Conservation (phyloP, 768 basidiomycete species). For the Boletus patriciae region DNA sequence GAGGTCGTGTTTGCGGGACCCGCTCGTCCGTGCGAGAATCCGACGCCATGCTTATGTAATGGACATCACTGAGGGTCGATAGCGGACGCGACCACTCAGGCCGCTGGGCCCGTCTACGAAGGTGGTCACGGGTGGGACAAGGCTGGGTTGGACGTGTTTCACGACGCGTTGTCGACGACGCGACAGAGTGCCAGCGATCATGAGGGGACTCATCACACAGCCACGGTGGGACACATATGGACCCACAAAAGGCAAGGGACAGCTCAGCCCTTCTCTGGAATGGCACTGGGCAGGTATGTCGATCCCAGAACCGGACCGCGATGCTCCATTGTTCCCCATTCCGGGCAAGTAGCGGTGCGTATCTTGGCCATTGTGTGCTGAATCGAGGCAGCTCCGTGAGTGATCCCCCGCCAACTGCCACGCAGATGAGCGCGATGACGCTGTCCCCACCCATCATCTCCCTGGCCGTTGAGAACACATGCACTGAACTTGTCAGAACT, state of each 20-base stretch:
- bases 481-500: conserved; percentile 22
- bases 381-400: conserved; percentile 16
- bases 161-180: neutral
- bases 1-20: conserved; percentile 11
- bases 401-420: conserved; percentile 1
- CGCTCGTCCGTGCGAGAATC: conserved; percentile 25
- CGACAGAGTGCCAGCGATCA: neutral
- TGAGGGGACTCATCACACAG: conserved; percentile 26
- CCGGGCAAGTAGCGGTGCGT: conserved; percentile 24
- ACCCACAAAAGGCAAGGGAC: conserved; percentile 37
- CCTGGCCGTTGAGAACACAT: neutral
- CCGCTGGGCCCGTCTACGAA: too few relatives aligned
- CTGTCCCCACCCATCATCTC: neutral
- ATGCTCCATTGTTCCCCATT: conserved; percentile 31
- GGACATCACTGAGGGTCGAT: neutral
- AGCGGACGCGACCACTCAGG: neutral
- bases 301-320: conserved; percentile 14
- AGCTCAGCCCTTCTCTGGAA: conserved; percentile 1
- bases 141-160: neutral
- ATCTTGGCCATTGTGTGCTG: conserved; percentile 26
- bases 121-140: neutral
- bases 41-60: conserved; percentile 27
- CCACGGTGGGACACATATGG: conserved; percentile 44
- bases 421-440: neutral
- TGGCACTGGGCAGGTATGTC: conserved; percentile 10